A percentile compares a stretch with the other conserved stretches of the same genome.
phyloP scores from a whole-genome alignment of 202 grass and related monocot species.

The Hordeum pubiflorum region DNA sequence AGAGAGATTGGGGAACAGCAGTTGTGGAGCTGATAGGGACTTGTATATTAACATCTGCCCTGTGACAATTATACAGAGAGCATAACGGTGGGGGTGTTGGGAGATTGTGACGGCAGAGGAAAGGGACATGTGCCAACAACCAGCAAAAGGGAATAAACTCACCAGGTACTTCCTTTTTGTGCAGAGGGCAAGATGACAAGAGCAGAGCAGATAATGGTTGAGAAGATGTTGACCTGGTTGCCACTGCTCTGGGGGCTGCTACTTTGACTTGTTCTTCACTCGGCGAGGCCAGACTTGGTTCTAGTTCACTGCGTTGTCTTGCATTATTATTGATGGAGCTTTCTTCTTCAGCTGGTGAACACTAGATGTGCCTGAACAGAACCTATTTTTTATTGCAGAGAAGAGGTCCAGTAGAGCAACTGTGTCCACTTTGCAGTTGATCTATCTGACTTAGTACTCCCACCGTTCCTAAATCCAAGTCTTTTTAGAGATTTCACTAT shows the following conservation, averaged over 20 bases:
- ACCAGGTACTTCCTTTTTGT: slow-evolving; percentile 17
- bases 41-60: background rate
- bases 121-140: slow-evolving; percentile 42
- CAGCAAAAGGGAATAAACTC: slow-evolving; percentile 33
- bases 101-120: slow-evolving; percentile 23
- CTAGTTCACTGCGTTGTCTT: background rate
- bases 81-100: background rate
- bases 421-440: background rate
- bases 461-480: too few relatives aligned
- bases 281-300: background rate
- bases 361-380: background rate
- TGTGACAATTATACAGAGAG: slow-evolving; percentile 16
- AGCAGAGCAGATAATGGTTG: slow-evolving; percentile 9
- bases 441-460: background rate
- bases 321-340: background rate
- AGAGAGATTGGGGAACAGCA: slow-evolving; percentile 21
- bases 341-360: background rate
- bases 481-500: too few relatives aligned
- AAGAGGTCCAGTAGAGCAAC: background rate
- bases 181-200: slow-evolving; percentile 37
- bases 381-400: background rate
- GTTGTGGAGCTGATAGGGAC: slow-evolving; percentile 29
- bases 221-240: slow-evolving; percentile 33
- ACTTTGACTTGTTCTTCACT: slow-evolving; percentile 34
- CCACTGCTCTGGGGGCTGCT: background rate